Percentiles rank a stretch among this genome's conserved stretches.
phyloP scores from a whole-genome alignment of 2,329 filamentous ascomycete species.

The Cordyceps fumosorosea region DNA sequence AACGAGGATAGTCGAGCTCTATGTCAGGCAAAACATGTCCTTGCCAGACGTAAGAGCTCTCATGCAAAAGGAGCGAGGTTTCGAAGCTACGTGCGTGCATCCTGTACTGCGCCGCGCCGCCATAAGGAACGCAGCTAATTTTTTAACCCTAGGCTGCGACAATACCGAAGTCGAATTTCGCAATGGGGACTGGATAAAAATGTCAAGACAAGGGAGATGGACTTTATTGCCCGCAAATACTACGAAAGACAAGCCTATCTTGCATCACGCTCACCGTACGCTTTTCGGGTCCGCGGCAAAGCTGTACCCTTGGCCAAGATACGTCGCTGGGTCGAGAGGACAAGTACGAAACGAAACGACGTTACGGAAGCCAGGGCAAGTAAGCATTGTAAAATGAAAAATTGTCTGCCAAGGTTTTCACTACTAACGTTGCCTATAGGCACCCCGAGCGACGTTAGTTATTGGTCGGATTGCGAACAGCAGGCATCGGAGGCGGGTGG shows the following conservation, averaged over 20 bases:
- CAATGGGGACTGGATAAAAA: conserved; percentile 2
- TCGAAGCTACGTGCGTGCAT: background rate
- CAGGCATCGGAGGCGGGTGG: no score
- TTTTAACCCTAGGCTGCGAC: background rate
- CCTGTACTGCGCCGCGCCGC: no score
- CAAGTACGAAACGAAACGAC: background rate
- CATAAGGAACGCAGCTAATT: background rate
- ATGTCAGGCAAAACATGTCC: background rate
- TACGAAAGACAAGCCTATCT: background rate
- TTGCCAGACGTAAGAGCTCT: background rate
- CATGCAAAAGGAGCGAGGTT: background rate
- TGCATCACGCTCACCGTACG: background rate
- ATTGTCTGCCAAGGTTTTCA: background rate
- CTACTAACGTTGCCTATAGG: background rate
- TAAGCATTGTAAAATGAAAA: background rate
- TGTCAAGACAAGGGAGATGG: background rate
- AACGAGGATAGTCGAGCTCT: background rate
- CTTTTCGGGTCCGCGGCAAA: background rate
- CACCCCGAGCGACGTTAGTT: conserved; percentile 1
- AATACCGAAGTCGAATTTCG: conserved; percentile 3
- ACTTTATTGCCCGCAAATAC: conserved; percentile 1
- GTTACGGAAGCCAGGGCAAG: background rate
- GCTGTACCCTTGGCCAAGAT: background rate
- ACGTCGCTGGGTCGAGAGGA: background rate
- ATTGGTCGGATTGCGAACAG: background rate